Conservation (phyloP, 345 rosid genomes). For the Boechera divaricarpa region DNA sequence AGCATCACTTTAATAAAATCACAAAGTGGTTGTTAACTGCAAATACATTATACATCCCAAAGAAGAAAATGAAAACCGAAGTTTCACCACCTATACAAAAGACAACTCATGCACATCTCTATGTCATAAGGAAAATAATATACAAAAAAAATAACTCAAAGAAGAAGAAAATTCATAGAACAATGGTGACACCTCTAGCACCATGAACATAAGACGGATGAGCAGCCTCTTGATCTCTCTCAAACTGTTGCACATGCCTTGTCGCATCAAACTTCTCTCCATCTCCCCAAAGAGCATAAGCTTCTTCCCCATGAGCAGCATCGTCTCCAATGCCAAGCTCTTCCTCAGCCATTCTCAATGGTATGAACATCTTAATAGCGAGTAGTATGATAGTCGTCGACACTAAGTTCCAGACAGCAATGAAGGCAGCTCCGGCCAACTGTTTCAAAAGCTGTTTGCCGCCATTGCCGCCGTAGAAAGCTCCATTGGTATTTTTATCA, state of each 20-base stretch:
- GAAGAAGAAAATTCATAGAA: conserved; percentile 44
- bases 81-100: conserved; percentile 32
- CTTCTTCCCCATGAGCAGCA: conserved; percentile 96
- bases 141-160: not conserved
- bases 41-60: conserved; percentile 13
- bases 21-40: conserved; percentile 19
- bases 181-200: conserved; percentile 81
- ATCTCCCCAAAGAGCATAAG: conserved; percentile 97
- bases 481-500: conserved; percentile 57
- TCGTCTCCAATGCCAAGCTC: conserved; percentile 85
- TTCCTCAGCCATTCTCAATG: conserved; percentile 83
- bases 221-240: conserved; percentile 47
- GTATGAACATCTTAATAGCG: conserved; percentile 63
- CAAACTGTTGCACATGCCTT: conserved; percentile 52
- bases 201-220: conserved; percentile 61
- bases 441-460: conserved; percentile 73
- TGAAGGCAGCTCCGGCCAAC: conserved; percentile 70
- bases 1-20: conserved; percentile 9
- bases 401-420: conserved; percentile 69
- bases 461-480: conserved; percentile 79
- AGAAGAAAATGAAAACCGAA: conserved; percentile 1
- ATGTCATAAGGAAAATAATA: not conserved
- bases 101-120: conserved; percentile 9
- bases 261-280: conserved; percentile 87
- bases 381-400: conserved; percentile 69